These are phyloP conservation scores for Fusarium tricinctum DNA, from an alignment of 2,329 filamentous ascomycete species.

Conservation along the genomic window DNA sequence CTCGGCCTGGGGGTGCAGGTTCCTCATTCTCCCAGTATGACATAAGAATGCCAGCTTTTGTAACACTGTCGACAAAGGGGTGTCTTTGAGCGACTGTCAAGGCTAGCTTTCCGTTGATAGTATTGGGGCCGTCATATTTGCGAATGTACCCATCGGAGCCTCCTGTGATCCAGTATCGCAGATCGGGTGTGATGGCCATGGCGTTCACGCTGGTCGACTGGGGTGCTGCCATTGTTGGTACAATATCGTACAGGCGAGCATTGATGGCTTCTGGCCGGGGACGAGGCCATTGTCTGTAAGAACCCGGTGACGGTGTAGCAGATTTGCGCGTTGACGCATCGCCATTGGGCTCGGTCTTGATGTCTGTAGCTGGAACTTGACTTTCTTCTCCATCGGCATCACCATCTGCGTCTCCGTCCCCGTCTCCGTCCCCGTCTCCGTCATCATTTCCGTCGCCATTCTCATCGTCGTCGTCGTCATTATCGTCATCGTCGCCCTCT, in stretches of 20 bases:
- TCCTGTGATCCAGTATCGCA: constrained; percentile 94
- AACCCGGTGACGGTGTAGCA: constrained; percentile 48
- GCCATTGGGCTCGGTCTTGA: constrained; percentile 45
- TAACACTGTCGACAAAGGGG: constrained; percentile 96
- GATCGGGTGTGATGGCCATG: constrained; percentile 90
- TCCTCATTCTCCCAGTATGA: constrained; percentile 99
- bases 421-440: constrained; percentile 56
- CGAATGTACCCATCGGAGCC: constrained; percentile 96
- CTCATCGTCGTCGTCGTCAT: constrained; percentile 54
- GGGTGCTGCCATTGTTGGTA: constrained; percentile 95
- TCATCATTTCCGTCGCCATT: constrained; percentile 56
- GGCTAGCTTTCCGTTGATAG: constrained; percentile 93
- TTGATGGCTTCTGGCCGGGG: constrained; percentile 84
- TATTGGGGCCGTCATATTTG: constrained; percentile 95
- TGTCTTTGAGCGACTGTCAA: constrained; percentile 96
- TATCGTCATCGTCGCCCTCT: constrained; percentile 54
- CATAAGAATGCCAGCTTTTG: constrained; percentile 93
- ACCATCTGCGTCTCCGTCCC: constrained; percentile 55
- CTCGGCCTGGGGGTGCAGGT: constrained; percentile 60
- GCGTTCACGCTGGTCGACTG: constrained; percentile 97
- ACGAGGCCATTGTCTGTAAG: constrained; percentile 63
- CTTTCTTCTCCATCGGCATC: constrained; percentile 56
- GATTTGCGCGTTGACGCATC: constrained; percentile 48
- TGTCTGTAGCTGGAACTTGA: constrained; percentile 49
- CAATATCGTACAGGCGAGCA: constrained; percentile 90